Percentiles rank a stretch among this genome's conserved stretches.
Evolutionary conservation across 2,329 filamentous ascomycete genomes (phyloP).

Genomic region (Pseudocercospora fijiensis): DNA sequence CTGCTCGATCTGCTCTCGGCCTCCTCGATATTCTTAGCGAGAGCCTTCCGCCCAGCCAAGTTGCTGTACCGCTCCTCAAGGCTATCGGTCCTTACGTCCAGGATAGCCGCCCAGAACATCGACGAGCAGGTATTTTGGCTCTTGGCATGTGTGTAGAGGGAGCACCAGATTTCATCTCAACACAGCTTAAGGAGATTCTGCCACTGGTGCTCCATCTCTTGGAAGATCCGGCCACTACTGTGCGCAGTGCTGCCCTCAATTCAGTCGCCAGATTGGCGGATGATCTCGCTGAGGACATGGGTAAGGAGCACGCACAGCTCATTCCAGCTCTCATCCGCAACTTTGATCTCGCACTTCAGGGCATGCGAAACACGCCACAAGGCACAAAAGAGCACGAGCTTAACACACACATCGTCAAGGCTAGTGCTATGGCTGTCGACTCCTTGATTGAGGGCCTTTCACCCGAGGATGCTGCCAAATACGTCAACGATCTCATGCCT

Average conservation of each 20-base stretch:
- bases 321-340: conserved; percentile 85
- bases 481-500: conserved; percentile 78
- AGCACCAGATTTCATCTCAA: conserved; percentile 94
- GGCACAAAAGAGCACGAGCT: conserved; percentile 61
- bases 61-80: conserved; percentile 87
- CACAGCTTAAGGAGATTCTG: conserved; percentile 82
- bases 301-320: conserved; percentile 78
- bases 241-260: conserved; percentile 83
- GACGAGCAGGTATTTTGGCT: conserved; percentile 86
- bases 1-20: conserved; percentile 78
- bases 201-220: conserved; percentile 81
- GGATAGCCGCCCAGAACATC: conserved; percentile 71
- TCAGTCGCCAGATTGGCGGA: conserved; percentile 88
- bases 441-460: conserved; percentile 85
- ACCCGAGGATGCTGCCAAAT: conserved; percentile 74
- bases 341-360: conserved; percentile 73
- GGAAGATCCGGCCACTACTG: conserved; percentile 76
- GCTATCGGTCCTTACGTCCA: conserved; percentile 79
- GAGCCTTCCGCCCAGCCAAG: conserved; percentile 87
- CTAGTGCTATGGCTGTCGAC: conserved; percentile 86
- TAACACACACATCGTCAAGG: conserved; percentile 82
- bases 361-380: conserved; percentile 54
- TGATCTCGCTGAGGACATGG: conserved; percentile 87
- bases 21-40: conserved; percentile 86
- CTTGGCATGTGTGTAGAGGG: conserved; percentile 94